phyloP scores from a whole-genome alignment of 2,329 filamentous ascomycete species.

The Alternaria tenuissima region DNA sequence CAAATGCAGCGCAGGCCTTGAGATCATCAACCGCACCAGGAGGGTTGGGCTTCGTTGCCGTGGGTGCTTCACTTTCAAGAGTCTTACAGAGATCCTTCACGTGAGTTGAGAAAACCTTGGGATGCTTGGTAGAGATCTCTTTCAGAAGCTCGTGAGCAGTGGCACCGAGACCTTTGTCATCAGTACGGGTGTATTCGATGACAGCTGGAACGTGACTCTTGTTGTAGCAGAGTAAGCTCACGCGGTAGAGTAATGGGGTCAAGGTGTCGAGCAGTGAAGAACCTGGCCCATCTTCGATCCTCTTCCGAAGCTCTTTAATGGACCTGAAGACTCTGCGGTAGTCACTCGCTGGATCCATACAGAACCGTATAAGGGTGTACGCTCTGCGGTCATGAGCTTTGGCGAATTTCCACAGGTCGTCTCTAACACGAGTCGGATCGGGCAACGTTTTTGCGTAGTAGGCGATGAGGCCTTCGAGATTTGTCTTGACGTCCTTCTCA shows the following conservation, averaged over 20 bases:
- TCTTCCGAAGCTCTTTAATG: constrained; percentile 86
- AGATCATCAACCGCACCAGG: constrained; percentile 83
- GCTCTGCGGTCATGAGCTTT: constrained; percentile 88
- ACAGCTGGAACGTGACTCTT: constrained; percentile 91
- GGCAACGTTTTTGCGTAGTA: constrained; percentile 79
- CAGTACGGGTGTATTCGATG: constrained; percentile 84
- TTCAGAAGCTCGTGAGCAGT: constrained; percentile 89
- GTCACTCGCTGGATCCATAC: constrained; percentile 84
- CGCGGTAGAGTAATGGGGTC: constrained; percentile 81
- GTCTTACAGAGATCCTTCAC: constrained; percentile 90
- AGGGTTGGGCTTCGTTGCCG: constrained; percentile 72
- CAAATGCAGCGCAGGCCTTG: constrained; percentile 92
- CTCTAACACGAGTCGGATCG: constrained; percentile 73
- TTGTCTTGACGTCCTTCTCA: constrained; percentile 70
- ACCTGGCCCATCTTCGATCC: constrained; percentile 73
- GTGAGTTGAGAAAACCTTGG: constrained; percentile 90
- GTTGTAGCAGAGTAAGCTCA: constrained; percentile 88
- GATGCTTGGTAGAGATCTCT: constrained; percentile 88
- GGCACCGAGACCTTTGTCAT: constrained; percentile 78
- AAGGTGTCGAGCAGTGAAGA: constrained; percentile 78
- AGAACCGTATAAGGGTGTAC: constrained; percentile 88
- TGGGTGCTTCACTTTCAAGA: constrained; percentile 81
- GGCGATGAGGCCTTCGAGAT: constrained; percentile 75
- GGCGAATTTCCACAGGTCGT: constrained; percentile 88
- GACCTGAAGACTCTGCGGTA: constrained; percentile 91